Percentiles rank a stretch among this genome's conserved stretches.
These are phyloP conservation scores for Anacardium occidentale DNA, from an alignment of 345 rosid genomes.

Conservation along the genomic window DNA sequence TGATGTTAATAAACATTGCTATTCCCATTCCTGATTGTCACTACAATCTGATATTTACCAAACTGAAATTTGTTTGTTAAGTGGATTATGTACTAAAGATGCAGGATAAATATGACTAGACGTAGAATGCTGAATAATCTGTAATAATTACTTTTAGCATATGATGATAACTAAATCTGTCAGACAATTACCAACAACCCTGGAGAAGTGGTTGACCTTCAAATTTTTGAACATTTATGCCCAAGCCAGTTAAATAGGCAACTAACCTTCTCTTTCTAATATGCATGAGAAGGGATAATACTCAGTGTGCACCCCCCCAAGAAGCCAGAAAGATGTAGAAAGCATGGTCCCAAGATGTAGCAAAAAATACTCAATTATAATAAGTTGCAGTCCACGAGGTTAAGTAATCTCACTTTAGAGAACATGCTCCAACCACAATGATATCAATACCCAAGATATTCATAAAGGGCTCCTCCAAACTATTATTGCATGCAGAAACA, in stretches of 20 bases:
- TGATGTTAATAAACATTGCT: neutral
- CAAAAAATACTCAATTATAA: neutral
- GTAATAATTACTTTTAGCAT: neutral
- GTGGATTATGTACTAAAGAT: neutral
- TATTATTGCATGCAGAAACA: neutral
- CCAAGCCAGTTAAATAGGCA: slow-evolving; percentile 13
- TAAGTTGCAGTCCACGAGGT: neutral
- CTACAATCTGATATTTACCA: slow-evolving; percentile 1
- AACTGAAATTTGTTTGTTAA: neutral
- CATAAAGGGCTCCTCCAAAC: neutral
- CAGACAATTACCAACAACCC: slow-evolving; percentile 3
- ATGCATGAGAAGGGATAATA: neutral
- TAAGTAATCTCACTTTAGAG: neutral
- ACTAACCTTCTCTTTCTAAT: neutral
- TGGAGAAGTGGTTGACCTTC: neutral
- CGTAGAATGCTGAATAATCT: neutral
- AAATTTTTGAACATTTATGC: neutral
- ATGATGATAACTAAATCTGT: neutral
- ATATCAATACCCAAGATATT: neutral
- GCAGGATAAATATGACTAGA: neutral
- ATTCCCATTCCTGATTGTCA: neutral
- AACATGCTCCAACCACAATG: neutral
- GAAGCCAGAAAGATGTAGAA: neutral
- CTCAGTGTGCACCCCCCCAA: neutral
- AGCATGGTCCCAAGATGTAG: neutral